Evolutionary conservation across 352 stramenopile genomes (phyloP), one percentile per base, ranked within the genome.

Genomic region (Phytophthora foliorum): DNA sequence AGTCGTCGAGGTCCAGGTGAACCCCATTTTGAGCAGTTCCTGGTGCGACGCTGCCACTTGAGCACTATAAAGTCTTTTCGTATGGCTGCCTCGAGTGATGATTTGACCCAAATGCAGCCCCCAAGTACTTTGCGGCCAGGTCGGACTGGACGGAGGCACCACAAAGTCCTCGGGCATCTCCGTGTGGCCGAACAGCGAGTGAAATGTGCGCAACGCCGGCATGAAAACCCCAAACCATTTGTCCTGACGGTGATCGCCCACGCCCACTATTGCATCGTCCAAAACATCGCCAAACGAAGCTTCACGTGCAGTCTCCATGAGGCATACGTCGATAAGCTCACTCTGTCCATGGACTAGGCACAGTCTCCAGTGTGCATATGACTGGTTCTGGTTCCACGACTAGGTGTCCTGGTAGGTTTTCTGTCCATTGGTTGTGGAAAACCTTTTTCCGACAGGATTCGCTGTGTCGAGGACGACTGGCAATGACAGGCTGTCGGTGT

Each of bases 211-310:
- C 39, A 76, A 48, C 0, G 69, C 69, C 22, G 63, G 63, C 61
- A 75, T 63, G 39, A 75, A 75, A 3, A 75, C 67, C 4, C 16
- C 22, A 34, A 48, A 36, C 63, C 63, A 76, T 60, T 73, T 72
- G 4, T 69, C 48, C 7, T 73, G 44, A 6, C 49, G 56, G 17
- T 51, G 19, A n/a, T 65, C 56, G 21, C 57, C 21, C 52, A 21
- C 53, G 19, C 57, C 45, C 22, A 31, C 31, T 29, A 49, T 25
- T 4, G 46, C n/a, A 4, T 39, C 69, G 34, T 73, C 63, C 48
- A 76, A 52, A 9, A 72, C 24, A 42, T 73, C 51, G 3, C 63
- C 63, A 34, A 76, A 69, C 41, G 45, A 73, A 54, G 57, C 27
- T 56, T 48, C 39, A 0, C 44, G 44, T 50, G 50, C 29, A 39